Evolutionary conservation across 306 rosid genomes (phyloP), one percentile per base, ranked within the genome.

Genomic region (Prunus mume): DNA sequence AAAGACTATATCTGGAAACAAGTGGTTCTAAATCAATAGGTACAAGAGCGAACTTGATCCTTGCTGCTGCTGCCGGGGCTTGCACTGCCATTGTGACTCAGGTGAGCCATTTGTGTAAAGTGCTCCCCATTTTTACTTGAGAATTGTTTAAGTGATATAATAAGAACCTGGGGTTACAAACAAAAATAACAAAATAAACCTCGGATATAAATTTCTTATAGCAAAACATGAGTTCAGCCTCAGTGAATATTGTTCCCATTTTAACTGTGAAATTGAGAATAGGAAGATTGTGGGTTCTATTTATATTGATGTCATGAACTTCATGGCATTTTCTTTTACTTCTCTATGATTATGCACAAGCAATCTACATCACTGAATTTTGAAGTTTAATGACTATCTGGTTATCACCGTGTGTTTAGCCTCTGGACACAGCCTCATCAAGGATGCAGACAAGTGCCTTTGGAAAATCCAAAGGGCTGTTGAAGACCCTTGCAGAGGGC

Each of bases 11-110:
- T 84, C 81, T 96, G 25, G 79, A 78, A 81, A 96, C 80, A 75
- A 89, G 93, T 50, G 97, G 98, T 60, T 80, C 79, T 79, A 96
- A 85, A 77, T 84, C 86, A 60, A 96, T 96, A 62, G 98, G 97
- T 75, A 93, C 97, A 43, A 87, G 65, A 71, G 96, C 90, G 68
- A 96, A 96, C 82, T 85, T 96, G 83, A 47, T 86, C 67, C 78
- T 96, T 70, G 99, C 99, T 77, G 99, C 99, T 65, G 97, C 97
- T 72, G 99, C 99, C 38, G 99, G 99, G 71, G 94, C 97, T 57
- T 93, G 97, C 90, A 96, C 97, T 52, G 99, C 98, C 54, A 73
- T 96, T 78, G 68, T 63, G 25, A 96, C 99, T 76, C 99, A 96
- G 98, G 99, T 96, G 80, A 83, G 86, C 81, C 71, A 38, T 69